A percentile compares a stretch with the other conserved stretches of the same genome.
These are phyloP conservation scores for Fraxinus platypoda DNA, from an alignment of 305 asterid genomes.

Conservation along the genomic window DNA sequence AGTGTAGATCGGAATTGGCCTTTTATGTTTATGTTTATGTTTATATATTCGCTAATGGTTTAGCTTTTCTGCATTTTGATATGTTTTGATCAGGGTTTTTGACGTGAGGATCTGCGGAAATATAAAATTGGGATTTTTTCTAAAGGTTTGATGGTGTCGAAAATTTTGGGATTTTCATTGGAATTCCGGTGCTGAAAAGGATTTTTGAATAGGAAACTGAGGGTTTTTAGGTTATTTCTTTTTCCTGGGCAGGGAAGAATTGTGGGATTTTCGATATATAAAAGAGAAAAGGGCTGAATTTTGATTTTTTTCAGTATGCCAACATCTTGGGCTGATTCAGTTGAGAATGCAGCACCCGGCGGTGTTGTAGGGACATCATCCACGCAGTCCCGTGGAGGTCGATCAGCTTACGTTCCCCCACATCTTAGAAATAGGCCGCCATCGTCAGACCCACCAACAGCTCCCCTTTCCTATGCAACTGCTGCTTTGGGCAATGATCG, in stretches of 20 bases:
- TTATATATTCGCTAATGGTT: slow-evolving; percentile 21
- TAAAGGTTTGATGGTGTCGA: slow-evolving; percentile 22
- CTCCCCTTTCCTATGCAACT: slow-evolving; percentile 30
- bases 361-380: slow-evolving; percentile 24
- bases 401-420: slow-evolving; percentile 42
- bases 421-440: slow-evolving; percentile 43
- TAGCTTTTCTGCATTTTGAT: background rate
- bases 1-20: background rate
- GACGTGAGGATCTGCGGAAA: slow-evolving; percentile 1
- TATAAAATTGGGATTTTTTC: background rate
- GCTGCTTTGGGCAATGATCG: slow-evolving; percentile 30
- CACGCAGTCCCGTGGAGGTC: slow-evolving; percentile 8
- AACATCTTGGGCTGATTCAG: slow-evolving; percentile 37
- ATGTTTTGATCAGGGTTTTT: slow-evolving; percentile 12
- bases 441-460: slow-evolving; percentile 20
- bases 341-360: slow-evolving; percentile 22
- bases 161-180: slow-evolving; percentile 16
- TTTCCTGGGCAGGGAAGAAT: slow-evolving; percentile 12
- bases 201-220: background rate
- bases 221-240: slow-evolving; percentile 6
- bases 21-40: background rate
- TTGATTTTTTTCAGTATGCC: slow-evolving; percentile 19
- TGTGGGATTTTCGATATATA: background rate
- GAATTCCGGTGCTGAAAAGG: slow-evolving; percentile 13
- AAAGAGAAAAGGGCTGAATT: background rate